A percentile compares a stretch with the other conserved stretches of the same genome.
Conservation (phyloP, 495 filamentous ascomycete genomes). For the Elasticomyces elasticus region DNA sequence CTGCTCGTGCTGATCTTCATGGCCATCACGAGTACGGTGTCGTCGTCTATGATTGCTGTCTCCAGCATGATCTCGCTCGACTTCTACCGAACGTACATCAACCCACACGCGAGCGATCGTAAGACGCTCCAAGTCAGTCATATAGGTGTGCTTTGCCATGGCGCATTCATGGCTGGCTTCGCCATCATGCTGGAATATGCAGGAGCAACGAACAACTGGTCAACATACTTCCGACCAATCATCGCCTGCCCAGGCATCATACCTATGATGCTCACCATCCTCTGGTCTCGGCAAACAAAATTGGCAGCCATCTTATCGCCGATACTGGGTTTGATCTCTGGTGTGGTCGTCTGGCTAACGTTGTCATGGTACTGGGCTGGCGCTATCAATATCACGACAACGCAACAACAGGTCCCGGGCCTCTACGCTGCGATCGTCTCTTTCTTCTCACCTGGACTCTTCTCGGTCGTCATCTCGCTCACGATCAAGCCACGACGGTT, state of each 20-base stretch:
- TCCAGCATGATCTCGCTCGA: conserved; percentile 40
- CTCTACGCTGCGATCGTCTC: conserved; percentile 37
- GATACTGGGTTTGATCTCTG: conserved; percentile 35
- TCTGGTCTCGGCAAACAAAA: conserved; percentile 40
- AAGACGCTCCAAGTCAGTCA: conserved; percentile 35
- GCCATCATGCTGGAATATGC: conserved; percentile 24
- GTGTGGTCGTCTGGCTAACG: conserved; percentile 40
- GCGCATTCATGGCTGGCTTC: conserved; percentile 28
- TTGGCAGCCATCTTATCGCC: conserved; percentile 38
- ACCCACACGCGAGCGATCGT: conserved; percentile 32
- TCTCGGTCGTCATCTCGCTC: conserved; percentile 20
- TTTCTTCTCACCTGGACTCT: conserved; percentile 19
- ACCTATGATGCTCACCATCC: conserved; percentile 42
- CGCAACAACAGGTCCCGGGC: conserved; percentile 36
- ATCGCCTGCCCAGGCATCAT: conserved; percentile 40
- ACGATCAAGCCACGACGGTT: conserved; percentile 17
- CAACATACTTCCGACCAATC: conserved; percentile 33
- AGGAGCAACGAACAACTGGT: conserved; percentile 20
- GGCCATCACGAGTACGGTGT: conserved; percentile 31
- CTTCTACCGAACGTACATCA: conserved; percentile 40
- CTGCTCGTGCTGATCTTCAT: conserved; percentile 18
- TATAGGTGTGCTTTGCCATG: conserved; percentile 39
- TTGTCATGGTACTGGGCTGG: conserved; percentile 37
- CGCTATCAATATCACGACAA: conserved; percentile 38
- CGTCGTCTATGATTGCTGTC: conserved; percentile 40